Percentiles rank a stretch among this genome's conserved stretches.
phyloP scores from a whole-genome alignment of 1,284 basidiomycete species.

The Chondrostereum purpureum region DNA sequence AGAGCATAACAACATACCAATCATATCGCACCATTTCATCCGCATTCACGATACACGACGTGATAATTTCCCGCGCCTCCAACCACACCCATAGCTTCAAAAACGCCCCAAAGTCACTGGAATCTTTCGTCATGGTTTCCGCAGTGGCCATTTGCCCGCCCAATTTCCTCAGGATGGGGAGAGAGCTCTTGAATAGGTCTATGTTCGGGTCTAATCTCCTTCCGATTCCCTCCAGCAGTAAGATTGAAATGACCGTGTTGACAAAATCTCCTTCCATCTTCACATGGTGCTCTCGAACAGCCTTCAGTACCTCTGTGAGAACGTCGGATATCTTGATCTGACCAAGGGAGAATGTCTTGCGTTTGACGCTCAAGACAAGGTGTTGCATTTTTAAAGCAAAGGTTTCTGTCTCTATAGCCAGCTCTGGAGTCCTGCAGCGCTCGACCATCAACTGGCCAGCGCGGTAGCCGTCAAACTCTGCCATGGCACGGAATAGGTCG shows the following conservation, averaged over 20 bases:
- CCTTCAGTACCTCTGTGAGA: constrained; percentile 79
- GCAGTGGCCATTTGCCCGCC: constrained; percentile 83
- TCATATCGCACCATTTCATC: constrained; percentile 78
- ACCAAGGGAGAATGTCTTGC: constrained; percentile 93
- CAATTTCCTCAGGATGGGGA: constrained; percentile 86
- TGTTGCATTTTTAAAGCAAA: constrained; percentile 98
- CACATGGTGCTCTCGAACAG: constrained; percentile 92
- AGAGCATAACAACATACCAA: constrained; percentile 44
- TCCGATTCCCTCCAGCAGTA: constrained; percentile 95
- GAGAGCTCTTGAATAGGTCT: constrained; percentile 88
- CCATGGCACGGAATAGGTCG: constrained; percentile 93
- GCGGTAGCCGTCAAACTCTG: constrained; percentile 94
- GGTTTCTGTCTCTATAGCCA: constrained; percentile 87
- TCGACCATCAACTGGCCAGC: constrained; percentile 96
- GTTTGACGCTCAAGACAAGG: constrained; percentile 88
- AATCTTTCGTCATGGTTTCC: constrained; percentile 57
- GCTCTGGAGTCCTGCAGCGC: constrained; percentile 87
- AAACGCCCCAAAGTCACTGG: constrained; percentile 73
- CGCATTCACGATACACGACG: constrained; percentile 66
- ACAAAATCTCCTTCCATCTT: constrained; percentile 99
- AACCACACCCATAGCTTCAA: constrained; percentile 92
- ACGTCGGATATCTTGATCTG: constrained; percentile 96
- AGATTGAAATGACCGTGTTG: constrained; percentile 93
- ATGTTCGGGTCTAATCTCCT: constrained; percentile 87
- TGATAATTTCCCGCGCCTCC: constrained; percentile 83